Percentiles rank a stretch among this genome's conserved stretches.
phyloP scores from a whole-genome alignment of 768 basidiomycete genomes.

The Tricholoma furcatifolium region DNA sequence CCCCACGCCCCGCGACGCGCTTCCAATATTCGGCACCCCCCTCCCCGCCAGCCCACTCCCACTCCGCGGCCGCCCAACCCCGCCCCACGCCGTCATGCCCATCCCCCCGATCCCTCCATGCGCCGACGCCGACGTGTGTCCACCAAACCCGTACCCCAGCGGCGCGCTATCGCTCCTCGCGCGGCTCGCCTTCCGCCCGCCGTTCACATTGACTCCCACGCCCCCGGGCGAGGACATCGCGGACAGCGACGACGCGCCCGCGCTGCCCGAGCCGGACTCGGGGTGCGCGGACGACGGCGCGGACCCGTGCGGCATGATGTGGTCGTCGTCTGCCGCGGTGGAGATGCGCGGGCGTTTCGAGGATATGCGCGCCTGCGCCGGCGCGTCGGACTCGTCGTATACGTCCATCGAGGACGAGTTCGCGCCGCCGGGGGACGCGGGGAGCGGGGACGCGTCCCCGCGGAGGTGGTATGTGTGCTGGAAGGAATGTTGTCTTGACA shows the following conservation, averaged over 20 bases:
- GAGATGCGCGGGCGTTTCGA: constrained; percentile 57
- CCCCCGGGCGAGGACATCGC: constrained; percentile 22
- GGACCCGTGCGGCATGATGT: constrained; percentile 18
- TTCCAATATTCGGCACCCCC: constrained; percentile 38
- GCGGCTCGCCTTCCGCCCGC: constrained; percentile 43
- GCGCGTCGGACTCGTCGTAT: constrained; percentile 37
- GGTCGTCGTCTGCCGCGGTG: constrained; percentile 25
- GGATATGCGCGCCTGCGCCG: constrained; percentile 27
- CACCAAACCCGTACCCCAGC: constrained; percentile 51
- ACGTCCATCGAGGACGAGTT: constrained; percentile 32
- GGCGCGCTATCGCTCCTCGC: constrained; percentile 71
- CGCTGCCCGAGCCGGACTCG: constrained; percentile 22
- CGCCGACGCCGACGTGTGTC: no score
- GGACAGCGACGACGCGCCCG: constrained; percentile 31
- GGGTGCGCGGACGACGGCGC: constrained; percentile 21
- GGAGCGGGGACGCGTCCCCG: constrained; percentile 35
- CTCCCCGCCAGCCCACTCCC: constrained; percentile 46
- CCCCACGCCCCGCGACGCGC: constrained; percentile 25
- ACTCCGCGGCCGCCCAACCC: constrained; percentile 42
- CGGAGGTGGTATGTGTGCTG: constrained; percentile 45
- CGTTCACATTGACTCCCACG: constrained; percentile 17
- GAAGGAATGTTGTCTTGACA: constrained; percentile 62
- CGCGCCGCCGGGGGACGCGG: constrained; percentile 38
- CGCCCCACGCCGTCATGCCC: constrained; percentile 24
- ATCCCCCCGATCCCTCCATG: constrained; percentile 7